A percentile compares a stretch with the other conserved stretches of the same genome.
Evolutionary conservation across 345 rosid species (phyloP).

Genomic region (Boechera stricta): DNA sequence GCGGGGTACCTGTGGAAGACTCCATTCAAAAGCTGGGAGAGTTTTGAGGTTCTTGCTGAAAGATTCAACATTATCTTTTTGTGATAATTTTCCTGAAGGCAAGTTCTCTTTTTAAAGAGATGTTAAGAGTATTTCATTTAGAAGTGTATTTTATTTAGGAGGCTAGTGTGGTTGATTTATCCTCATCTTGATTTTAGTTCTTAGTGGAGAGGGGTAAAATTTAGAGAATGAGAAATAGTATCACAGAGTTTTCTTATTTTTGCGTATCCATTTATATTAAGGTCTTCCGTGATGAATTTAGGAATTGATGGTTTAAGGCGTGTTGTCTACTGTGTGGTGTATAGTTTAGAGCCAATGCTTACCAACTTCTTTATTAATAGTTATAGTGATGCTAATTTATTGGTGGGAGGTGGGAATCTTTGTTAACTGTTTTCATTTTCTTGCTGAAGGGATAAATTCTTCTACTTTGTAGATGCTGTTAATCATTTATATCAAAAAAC

Average conservation of each 20-base stretch:
- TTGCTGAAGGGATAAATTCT: constrained; percentile 17
- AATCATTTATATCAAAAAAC: background rate
- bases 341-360: too few species aligned
- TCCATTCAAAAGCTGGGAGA: constrained; percentile 72
- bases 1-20: constrained; percentile 63
- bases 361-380: too few species aligned
- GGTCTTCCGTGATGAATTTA: constrained; percentile 11
- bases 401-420: constrained; percentile 5
- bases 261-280: constrained; percentile 5
- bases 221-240: constrained; percentile 17
- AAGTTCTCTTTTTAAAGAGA: constrained; percentile 41
- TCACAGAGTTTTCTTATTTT: constrained; percentile 16
- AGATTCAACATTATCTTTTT: constrained; percentile 54
- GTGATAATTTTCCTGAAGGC: constrained; percentile 65
- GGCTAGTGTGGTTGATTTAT: constrained; percentile 11
- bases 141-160: background rate
- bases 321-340: constrained; percentile 7
- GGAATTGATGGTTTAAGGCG: constrained; percentile 2
- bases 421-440: constrained; percentile 27
- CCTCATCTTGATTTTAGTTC: background rate
- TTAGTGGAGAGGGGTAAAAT: constrained; percentile 16
- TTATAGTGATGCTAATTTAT: constrained; percentile 14
- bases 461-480: constrained; percentile 17
- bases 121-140: constrained; percentile 28
- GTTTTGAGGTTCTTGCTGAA: constrained; percentile 59